Evolutionary conservation across 164 flowering plant genomes (phyloP).

Genomic region (Aristolochia californica): DNA sequence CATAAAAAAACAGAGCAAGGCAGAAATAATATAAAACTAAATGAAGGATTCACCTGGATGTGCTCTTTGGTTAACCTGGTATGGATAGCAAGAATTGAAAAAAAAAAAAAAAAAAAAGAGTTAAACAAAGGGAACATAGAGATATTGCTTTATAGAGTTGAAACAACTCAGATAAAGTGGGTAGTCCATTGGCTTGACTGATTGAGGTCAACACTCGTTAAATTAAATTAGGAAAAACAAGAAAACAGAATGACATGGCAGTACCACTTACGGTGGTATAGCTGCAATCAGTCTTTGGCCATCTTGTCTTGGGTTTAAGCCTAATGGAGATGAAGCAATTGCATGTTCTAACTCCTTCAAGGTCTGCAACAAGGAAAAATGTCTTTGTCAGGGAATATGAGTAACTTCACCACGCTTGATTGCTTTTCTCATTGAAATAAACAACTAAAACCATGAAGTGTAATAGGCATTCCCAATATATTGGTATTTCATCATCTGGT

Average conservation of each 20-base stretch:
- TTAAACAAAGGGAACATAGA: neutral
- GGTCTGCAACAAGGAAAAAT: slow-evolving; percentile 29
- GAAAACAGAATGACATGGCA: neutral
- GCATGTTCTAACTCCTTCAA: slow-evolving; percentile 68
- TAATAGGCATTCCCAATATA: no score
- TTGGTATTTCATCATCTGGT: no score
- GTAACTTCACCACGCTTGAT: neutral
- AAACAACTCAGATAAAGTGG: neutral
- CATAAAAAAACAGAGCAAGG: neutral
- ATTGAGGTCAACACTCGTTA: no score
- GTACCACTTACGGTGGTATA: slow-evolving; percentile 72
- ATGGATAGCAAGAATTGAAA: neutral
- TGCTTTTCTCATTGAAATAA: neutral
- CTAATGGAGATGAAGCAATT: slow-evolving; percentile 75
- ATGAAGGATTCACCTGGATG: slow-evolving; percentile 54
- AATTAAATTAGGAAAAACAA: neutral
- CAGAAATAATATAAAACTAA: neutral
- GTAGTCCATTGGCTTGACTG: neutral
- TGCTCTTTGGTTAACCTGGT: slow-evolving; percentile 86
- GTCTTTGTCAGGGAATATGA: neutral
- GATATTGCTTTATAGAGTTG: no score
- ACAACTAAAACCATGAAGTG: neutral
- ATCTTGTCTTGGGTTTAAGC: slow-evolving; percentile 70
- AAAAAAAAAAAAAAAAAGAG: neutral
- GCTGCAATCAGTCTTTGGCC: slow-evolving; percentile 65